A percentile compares a stretch with the other conserved stretches of the same genome.
Conservation (phyloP, 1,284 basidiomycete species). For the Irpex sp. region DNA sequence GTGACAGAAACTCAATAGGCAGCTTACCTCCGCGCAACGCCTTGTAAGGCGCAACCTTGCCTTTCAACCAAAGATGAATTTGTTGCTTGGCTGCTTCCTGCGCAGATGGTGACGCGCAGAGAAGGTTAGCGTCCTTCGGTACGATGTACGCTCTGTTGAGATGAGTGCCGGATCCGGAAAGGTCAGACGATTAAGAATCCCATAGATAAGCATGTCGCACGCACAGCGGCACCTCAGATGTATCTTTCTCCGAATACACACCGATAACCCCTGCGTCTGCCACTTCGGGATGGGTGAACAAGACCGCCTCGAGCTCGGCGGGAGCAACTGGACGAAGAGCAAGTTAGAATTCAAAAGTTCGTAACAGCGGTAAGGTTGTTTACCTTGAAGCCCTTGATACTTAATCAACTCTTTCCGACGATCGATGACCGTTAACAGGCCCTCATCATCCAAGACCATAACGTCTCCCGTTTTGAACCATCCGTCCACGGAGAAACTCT, state of each 20-base stretch:
- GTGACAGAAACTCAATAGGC: too few relatives aligned
- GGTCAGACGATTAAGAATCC: too few relatives aligned
- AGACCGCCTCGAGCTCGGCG: conserved; percentile 17
- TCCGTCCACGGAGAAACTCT: conserved; percentile 19
- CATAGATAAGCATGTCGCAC: background rate
- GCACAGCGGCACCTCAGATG: conserved; percentile 75
- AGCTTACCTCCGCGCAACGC: conserved; percentile 59
- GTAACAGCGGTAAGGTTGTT: background rate
- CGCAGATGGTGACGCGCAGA: conserved; percentile 28
- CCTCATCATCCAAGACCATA: conserved; percentile 30
- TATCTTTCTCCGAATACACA: conserved; percentile 32
- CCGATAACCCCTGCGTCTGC: conserved; percentile 25
- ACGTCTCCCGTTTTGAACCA: conserved; percentile 47
- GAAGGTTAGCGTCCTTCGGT: conserved; percentile 28
- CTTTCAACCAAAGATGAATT: conserved; percentile 60
- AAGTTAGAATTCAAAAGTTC: background rate
- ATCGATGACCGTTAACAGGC: conserved; percentile 23
- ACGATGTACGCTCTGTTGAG: conserved; percentile 65
- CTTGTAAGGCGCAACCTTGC: conserved; percentile 63
- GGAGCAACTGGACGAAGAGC: conserved; percentile 4
- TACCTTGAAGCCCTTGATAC: conserved; percentile 18
- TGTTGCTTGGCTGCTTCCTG: conserved; percentile 38
- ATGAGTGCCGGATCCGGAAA: background rate
- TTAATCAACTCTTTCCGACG: conserved; percentile 43
- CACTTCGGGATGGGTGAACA: conserved; percentile 21